These are phyloP conservation scores for Aspergillus sclerotialis DNA, from an alignment of 2,329 filamentous ascomycete genomes.

Conservation along the genomic window DNA sequence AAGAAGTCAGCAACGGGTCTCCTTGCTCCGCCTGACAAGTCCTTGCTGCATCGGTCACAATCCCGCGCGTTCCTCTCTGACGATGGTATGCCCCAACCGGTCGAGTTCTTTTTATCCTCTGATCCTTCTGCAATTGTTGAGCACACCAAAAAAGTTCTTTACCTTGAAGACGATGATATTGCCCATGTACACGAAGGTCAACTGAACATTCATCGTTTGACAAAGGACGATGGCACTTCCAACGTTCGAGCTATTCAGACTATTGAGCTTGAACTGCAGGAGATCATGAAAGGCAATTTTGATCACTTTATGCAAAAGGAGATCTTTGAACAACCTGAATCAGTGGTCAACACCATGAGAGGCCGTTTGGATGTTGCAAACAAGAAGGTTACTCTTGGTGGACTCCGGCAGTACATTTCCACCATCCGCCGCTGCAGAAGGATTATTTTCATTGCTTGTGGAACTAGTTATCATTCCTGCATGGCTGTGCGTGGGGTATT, in stretches of 20 bases:
- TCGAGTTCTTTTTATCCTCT: constrained; percentile 98
- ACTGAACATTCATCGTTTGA: constrained; percentile 96
- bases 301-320: constrained; percentile 99
- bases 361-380: constrained; percentile 90
- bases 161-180: constrained; percentile 99
- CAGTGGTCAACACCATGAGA: constrained; percentile 99
- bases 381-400: constrained; percentile 92
- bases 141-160: constrained; percentile 99
- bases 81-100: constrained; percentile 94
- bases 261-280: constrained; percentile 95
- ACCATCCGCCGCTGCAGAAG: constrained; percentile 95
- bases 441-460: constrained; percentile 98
- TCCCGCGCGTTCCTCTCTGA: constrained; percentile 98
- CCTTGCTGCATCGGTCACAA: constrained; percentile 93
- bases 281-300: constrained; percentile 99
- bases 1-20: constrained; percentile 76
- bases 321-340: constrained; percentile 99
- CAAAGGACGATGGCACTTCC: constrained; percentile 92
- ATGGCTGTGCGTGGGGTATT: constrained; percentile 98
- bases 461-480: constrained; percentile 97
- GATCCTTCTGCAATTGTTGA: constrained; percentile 97
- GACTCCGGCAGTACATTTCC: constrained; percentile 88
- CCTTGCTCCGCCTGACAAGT: constrained; percentile 91
- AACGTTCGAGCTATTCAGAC: constrained; percentile 98
- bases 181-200: constrained; percentile 99